Percentiles rank a stretch among this genome's conserved stretches.
Conservation (phyloP, 2,329 filamentous ascomycete species). For the Blumeriella jaapii region DNA sequence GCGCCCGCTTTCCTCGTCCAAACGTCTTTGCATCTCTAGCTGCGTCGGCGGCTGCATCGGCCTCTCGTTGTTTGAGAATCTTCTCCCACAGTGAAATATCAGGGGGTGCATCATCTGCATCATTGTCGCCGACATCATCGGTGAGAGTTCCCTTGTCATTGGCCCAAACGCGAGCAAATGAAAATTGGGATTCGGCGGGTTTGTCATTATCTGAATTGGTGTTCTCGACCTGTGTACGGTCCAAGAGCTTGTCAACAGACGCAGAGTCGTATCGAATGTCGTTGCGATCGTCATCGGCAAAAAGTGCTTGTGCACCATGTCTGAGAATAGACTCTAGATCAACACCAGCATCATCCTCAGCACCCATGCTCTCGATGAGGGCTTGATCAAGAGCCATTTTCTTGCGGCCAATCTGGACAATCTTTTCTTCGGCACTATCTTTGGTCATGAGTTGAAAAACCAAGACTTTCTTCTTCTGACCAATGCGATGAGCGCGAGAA, state of each 20-base stretch:
- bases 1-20: constrained; percentile 64
- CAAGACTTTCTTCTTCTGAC: constrained; percentile 89
- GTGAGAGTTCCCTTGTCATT: constrained; percentile 63
- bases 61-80: constrained; percentile 75
- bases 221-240: constrained; percentile 70
- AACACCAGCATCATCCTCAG: constrained; percentile 64
- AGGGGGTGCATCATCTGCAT: constrained; percentile 41
- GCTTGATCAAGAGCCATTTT: constrained; percentile 96
- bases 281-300: constrained; percentile 59
- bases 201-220: constrained; percentile 51
- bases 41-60: constrained; percentile 61
- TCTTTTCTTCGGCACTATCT: constrained; percentile 83
- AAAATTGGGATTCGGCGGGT: constrained; percentile 68
- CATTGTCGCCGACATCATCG: constrained; percentile 44
- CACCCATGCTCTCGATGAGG: constrained; percentile 83
- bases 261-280: constrained; percentile 73
- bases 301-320: constrained; percentile 78
- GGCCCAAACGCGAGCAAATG: constrained; percentile 83
- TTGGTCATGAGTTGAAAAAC: constrained; percentile 93
- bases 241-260: constrained; percentile 82
- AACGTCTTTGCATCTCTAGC: constrained; percentile 61
- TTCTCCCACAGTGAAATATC: constrained; percentile 76
- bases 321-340: constrained; percentile 82
- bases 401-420: constrained; percentile 87
- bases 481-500: constrained; percentile 88